Evolutionary conservation across 495 filamentous ascomycete genomes (phyloP).

Genomic region (Glutinoglossum americanum): DNA sequence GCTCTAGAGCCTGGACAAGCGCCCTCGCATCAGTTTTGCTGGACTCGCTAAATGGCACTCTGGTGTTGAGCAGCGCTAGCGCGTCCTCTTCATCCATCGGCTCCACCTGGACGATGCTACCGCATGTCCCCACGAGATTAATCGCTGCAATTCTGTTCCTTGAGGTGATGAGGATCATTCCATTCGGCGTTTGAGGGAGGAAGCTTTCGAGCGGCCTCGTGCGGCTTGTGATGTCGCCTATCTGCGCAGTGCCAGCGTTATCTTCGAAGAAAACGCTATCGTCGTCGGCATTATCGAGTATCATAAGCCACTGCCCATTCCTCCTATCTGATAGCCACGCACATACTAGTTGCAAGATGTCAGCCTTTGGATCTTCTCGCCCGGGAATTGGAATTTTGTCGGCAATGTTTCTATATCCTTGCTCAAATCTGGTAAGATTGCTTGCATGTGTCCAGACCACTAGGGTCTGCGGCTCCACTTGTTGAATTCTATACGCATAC

Average conservation of each 20-base stretch:
- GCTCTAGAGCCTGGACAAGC: conserved; percentile 11
- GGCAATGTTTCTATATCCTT: conserved; percentile 24
- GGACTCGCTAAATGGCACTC: conserved; percentile 8
- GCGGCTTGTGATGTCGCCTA: neutral
- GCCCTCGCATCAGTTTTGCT: neutral
- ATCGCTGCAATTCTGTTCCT: conserved; percentile 5
- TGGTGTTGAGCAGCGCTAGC: conserved; percentile 12
- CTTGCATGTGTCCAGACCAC: conserved; percentile 27
- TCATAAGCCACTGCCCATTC: conserved; percentile 5
- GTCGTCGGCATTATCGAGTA: conserved; percentile 9
- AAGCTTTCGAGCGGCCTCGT: conserved; percentile 2
- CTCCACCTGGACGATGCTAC: conserved; percentile 7
- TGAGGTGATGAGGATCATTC: conserved; percentile 11
- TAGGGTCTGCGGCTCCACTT: conserved; percentile 15
- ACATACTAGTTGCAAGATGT: conserved; percentile 9
- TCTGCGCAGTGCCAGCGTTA: neutral
- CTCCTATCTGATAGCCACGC: neutral
- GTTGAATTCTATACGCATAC: conserved; percentile 20
- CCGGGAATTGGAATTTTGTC: conserved; percentile 2
- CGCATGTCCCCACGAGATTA: conserved; percentile 1
- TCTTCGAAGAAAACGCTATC: conserved; percentile 4
- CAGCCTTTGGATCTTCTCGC: conserved; percentile 8
- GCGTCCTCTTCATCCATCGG: conserved; percentile 9
- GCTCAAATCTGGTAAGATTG: conserved; percentile 18
- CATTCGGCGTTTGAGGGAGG: conserved; percentile 10